Evolutionary conservation across 2,329 filamentous ascomycete species (phyloP).

Genomic region (Apiospora sp.): DNA sequence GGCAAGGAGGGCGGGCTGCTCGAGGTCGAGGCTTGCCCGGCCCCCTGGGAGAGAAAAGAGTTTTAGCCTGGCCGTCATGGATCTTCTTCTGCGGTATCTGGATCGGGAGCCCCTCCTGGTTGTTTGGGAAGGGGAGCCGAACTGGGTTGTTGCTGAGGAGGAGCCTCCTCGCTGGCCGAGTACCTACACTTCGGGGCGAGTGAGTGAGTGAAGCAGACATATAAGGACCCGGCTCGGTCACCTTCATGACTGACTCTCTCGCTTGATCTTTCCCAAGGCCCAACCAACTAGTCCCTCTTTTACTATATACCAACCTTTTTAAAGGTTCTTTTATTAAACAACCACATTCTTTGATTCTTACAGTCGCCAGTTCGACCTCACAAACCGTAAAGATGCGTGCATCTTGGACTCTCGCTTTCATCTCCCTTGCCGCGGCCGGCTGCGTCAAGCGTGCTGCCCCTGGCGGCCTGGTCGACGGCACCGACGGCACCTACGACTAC

Average conservation of each 20-base stretch:
- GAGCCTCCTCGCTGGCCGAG: neutral
- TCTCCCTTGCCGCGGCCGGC: constrained; percentile 22
- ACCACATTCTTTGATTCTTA: neutral
- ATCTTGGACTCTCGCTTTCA: constrained; percentile 22
- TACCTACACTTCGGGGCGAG: neutral
- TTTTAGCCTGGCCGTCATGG: neutral
- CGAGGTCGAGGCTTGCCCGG: neutral
- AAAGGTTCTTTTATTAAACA: neutral
- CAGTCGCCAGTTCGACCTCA: too few species aligned
- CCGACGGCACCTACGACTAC: constrained; percentile 24
- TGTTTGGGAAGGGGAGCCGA: neutral
- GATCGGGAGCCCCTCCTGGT: neutral
- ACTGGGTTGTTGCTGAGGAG: neutral
- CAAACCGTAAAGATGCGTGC: constrained; percentile 17
- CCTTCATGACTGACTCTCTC: neutral
- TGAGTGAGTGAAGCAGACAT: neutral
- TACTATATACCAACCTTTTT: neutral
- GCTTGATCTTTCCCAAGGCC: neutral
- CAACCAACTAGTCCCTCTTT: constrained; percentile 14
- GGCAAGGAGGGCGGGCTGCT: neutral
- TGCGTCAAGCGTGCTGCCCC: neutral
- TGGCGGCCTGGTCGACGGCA: neutral
- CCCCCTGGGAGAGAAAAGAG: neutral
- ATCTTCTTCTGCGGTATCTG: neutral
- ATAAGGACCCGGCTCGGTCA: neutral